A percentile compares a stretch with the other conserved stretches of the same genome.
These are phyloP conservation scores for Apiotrichum gracile DNA, from an alignment of 1,284 basidiomycete genomes.

Conservation along the genomic window DNA sequence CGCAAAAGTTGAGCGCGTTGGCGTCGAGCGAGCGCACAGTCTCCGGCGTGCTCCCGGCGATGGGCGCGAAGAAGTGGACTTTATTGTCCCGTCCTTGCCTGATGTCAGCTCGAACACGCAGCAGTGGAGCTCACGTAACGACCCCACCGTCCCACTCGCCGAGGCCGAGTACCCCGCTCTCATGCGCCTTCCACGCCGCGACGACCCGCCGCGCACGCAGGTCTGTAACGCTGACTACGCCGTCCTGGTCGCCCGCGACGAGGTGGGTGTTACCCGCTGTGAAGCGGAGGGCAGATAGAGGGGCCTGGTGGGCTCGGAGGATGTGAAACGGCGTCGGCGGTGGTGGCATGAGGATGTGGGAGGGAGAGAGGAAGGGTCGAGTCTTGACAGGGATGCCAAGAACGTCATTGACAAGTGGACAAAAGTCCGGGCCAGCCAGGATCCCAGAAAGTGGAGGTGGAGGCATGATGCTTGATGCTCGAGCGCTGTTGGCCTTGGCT, in stretches of 20 bases:
- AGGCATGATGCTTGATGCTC: no score
- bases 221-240: conserved; percentile 61
- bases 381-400: neutral
- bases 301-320: conserved; percentile 63
- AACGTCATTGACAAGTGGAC: no score
- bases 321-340: conserved; percentile 60
- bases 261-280: conserved; percentile 66
- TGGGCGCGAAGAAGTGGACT: conserved; percentile 37
- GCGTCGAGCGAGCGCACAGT: conserved; percentile 67
- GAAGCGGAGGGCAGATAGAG: conserved; percentile 53
- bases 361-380: neutral
- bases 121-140: conserved; percentile 69
- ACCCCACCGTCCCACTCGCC: conserved; percentile 62
- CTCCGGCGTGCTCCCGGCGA: conserved; percentile 15
- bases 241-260: conserved; percentile 72
- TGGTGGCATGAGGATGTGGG: conserved; percentile 13
- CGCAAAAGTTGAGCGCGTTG: conserved; percentile 84
- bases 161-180: conserved; percentile 65
- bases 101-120: conserved; percentile 22
- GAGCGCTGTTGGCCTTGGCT: no score
- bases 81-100: conserved; percentile 78
- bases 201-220: conserved; percentile 64
- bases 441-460: no score
- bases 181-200: conserved; percentile 70
- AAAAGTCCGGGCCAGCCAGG: no score